phyloP scores from a whole-genome alignment of 2,329 filamentous ascomycete species.

The Penicillium sp. region DNA sequence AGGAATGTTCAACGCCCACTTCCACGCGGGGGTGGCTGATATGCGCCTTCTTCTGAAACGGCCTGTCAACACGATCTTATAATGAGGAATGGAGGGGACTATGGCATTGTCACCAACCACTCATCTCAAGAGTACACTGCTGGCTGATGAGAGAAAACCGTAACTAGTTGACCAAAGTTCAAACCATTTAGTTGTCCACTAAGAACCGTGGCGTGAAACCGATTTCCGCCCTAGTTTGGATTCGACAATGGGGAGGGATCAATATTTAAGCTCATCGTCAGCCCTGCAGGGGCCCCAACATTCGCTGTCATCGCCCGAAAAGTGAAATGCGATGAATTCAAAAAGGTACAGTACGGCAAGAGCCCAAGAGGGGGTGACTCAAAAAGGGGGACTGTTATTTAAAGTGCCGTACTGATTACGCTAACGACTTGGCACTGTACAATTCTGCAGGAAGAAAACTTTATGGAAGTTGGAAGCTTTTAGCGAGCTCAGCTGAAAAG shows the following conservation, averaged over 20 bases:
- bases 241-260: neutral
- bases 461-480: neutral
- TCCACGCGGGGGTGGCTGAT: neutral
- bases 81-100: neutral
- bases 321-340: neutral
- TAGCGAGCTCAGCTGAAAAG: neutral
- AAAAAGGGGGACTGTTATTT: neutral
- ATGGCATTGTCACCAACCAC: neutral
- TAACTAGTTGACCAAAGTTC: too few species aligned
- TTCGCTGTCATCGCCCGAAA: neutral
- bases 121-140: neutral
- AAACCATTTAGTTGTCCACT: neutral
- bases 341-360: too few species aligned
- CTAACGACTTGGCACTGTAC: neutral
- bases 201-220: neutral
- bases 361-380: too few species aligned
- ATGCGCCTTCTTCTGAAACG: neutral
- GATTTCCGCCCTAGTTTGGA: neutral
- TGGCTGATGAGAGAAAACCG: too few species aligned
- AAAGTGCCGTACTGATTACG: neutral
- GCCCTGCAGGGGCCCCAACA: slow-evolving; percentile 13
- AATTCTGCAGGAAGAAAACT: neutral
- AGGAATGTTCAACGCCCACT: slow-evolving; percentile 23
- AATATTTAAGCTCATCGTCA: slow-evolving; percentile 21
- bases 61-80: neutral